Percentiles rank a stretch among this genome's conserved stretches.
phyloP scores from a whole-genome alignment of 805 yeast genomes.

The Novakomyces olei region DNA sequence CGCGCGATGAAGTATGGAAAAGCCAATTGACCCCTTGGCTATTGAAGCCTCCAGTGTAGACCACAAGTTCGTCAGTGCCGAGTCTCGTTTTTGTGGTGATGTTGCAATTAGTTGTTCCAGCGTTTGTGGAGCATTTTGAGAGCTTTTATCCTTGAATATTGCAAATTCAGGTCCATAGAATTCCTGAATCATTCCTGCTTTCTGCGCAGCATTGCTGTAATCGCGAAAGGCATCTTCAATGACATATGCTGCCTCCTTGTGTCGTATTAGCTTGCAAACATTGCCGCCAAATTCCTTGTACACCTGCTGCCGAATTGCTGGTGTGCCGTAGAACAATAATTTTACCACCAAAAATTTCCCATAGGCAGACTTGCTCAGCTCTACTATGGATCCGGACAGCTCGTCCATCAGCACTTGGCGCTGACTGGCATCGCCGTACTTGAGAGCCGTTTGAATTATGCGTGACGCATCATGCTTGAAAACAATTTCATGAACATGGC shows the following conservation, averaged over 20 bases:
- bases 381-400: conserved; percentile 54
- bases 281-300: conserved; percentile 77
- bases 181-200: conserved; percentile 77
- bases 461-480: conserved; percentile 91
- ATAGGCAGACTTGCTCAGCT: conserved; percentile 73
- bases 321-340: conserved; percentile 77
- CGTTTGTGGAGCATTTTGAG: conserved; percentile 33
- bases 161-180: conserved; percentile 95
- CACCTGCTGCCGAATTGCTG: conserved; percentile 50
- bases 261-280: conserved; percentile 79
- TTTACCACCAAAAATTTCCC: conserved; percentile 83
- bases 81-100: conserved; percentile 53
- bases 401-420: conserved; percentile 46
- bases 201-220: conserved; percentile 67
- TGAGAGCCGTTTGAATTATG: conserved; percentile 81
- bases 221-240: conserved; percentile 79
- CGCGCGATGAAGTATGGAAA: conserved; percentile 87
- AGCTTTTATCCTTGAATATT: conserved; percentile 59
- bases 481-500: conserved; percentile 60
- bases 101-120: conserved; percentile 45
- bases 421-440: conserved; percentile 60
- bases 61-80: conserved; percentile 50
- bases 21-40: conserved; percentile 88
- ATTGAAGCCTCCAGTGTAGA: conserved; percentile 79
- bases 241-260: conserved; percentile 94